Base-by-base conservation (phyloP, 2,329 filamentous ascomycete species). In the Claviceps monticola region DNA sequence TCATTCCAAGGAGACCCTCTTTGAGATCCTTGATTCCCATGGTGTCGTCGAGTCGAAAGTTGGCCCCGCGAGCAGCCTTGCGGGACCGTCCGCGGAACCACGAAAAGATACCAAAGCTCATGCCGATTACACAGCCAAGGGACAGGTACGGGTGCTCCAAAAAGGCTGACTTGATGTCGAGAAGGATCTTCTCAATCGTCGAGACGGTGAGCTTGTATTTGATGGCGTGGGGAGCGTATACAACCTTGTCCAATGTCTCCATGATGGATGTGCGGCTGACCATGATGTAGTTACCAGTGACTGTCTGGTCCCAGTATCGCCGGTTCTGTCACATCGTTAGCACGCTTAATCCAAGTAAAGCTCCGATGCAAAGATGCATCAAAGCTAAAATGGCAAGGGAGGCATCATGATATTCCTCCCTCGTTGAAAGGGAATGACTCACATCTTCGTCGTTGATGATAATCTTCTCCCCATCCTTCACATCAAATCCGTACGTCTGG, bases 371-470 rank as follows among this genome's bases (percentile, higher is more conserved):
- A 29, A 29, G 8, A 29, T 9, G n/a, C 17, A 42, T 19, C n/a
- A 9, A 26, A 21, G 26, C 26, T 16, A 16, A 11, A 16, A 48
- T 48, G 46, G 5, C 8, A 21, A 23, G 17, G 36, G 5, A 17
- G 26, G 23, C 26, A 29, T 11, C 41, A 43, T 43, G 17, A 23
- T 23, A 13, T 43, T 19, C 41, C 41, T 11, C 26, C 26, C 26
- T 29, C 26, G 26, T 29, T 9, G 13, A 21, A 43, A 21, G 5
- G 4, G 2, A 21, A 13, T 13, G 11, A 75, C 87, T 84, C 74
- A 95, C 89, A 67, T 95, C 89, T 74, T 97, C 88, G 61, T 98
- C 93, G 59, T 96, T 96, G 70, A 98, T 93, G 54, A 98, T 85
- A 51, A 98, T 87, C 56, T 88, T 82, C 67, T 97, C 93, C 47